Percentiles rank a stretch among this genome's conserved stretches.
These are phyloP conservation scores for Phytophthora ramorum DNA, from an alignment of 352 stramenopile genomes.

Conservation along the genomic window DNA sequence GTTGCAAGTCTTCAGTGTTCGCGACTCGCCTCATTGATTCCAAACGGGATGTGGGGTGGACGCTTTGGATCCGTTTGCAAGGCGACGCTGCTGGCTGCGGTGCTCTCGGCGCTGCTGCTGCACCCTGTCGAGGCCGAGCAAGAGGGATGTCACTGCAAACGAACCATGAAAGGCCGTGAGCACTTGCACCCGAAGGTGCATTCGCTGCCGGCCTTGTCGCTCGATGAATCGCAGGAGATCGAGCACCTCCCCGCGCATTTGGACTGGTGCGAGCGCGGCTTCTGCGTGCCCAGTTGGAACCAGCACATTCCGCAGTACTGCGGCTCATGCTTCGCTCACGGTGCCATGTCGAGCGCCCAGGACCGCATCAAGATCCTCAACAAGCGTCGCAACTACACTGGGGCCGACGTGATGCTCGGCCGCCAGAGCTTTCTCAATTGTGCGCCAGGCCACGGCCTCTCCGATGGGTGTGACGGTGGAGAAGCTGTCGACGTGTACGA, in stretches of 20 bases:
- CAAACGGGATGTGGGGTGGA: conserved; percentile 17
- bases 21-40: conserved; percentile 2
- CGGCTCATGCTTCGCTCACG: conserved; percentile 85
- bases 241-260: conserved; percentile 71
- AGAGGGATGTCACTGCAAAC: conserved; percentile 58
- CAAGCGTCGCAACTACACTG: conserved; percentile 60
- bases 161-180: conserved; percentile 80
- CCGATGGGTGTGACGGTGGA: conserved; percentile 68
- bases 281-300: conserved; percentile 86
- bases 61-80: conserved; percentile 19
- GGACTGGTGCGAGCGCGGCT: conserved; percentile 90
- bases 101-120: conserved; percentile 25
- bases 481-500: conserved; percentile 82
- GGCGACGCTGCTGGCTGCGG: conserved; percentile 15
- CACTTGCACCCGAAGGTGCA: conserved; percentile 66
- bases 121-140: conserved; percentile 6
- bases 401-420: conserved; percentile 80
- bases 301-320: conserved; percentile 90
- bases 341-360: conserved; percentile 74
- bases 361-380: conserved; percentile 89
- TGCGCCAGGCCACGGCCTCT: conserved; percentile 73
- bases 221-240: conserved; percentile 46
- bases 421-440: conserved; percentile 88
- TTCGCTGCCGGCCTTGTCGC: conserved; percentile 48
- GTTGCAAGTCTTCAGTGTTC: conserved; percentile 18